Base-by-base conservation (phyloP, 2,329 filamentous ascomycete species). In the Alternaria gansuensis region DNA sequence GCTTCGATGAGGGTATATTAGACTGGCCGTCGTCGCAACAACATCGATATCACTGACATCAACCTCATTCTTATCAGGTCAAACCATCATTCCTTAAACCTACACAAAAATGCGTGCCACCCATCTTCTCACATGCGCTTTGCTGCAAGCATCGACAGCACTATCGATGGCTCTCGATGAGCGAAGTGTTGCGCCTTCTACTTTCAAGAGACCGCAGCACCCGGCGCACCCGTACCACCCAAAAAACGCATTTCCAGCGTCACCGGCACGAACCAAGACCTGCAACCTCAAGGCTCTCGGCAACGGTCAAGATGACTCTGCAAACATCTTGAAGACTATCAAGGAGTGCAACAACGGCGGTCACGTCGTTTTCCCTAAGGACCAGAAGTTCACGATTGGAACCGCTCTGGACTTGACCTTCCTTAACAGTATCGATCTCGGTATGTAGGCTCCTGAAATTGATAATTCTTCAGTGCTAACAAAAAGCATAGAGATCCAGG, bases 341-440 rank as follows among this genome's bases (percentile, higher is more conserved):
- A 77, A 86, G 43, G 68, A 80, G 57, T 90, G 87, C 75, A 90
- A 89, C 67, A 77, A 86, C 59, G 87, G 87, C 10, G 88, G 88
- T 7, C 85, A 84, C 11, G 83, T 89, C 5, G 79, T 89, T 2
- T 85, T 90, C 45, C 79, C 82, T 3, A 77, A 79, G 17, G 83
- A 84, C 29, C 78, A 81, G 57, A 81, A 79, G 4, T 91, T 90
- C 70, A 85, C 81, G 2, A 83, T 91, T 60, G 87, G 83, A 13
- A 89, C 85, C 0, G 86, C 88, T 0, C 71, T 91, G 33, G 85
- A 91, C 66, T 75, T 90, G 65, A 89, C 86, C 0, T 89, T 88
- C 71, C 77, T 90, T 17, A 80, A 86, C 41, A 79, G 85, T 63
- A 81, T 91, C 29, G 88, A 91, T 71, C 77, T 90, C 4, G 83